Evolutionary conservation across 2,329 filamentous ascomycete genomes (phyloP).

Genomic region (Alternaria sp.): DNA sequence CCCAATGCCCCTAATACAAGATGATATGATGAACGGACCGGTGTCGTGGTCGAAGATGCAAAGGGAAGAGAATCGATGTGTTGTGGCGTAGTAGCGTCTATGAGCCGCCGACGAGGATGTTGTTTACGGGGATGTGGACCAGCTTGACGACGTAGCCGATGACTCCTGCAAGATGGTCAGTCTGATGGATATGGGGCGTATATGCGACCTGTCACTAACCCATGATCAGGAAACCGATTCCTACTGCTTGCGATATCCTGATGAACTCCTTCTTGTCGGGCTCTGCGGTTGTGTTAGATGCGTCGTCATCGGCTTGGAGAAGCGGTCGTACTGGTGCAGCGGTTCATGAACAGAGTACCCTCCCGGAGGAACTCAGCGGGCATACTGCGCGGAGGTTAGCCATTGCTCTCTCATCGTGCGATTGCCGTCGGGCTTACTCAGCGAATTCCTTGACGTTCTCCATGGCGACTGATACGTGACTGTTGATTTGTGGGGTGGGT

Average conservation of each 20-base stretch:
- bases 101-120: conserved; percentile 57
- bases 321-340: conserved; percentile 52
- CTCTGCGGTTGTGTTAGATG: conserved; percentile 49
- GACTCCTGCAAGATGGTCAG: conserved; percentile 38
- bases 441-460: conserved; percentile 74
- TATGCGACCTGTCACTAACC: conserved; percentile 26
- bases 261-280: conserved; percentile 49
- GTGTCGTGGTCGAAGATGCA: conserved; percentile 12
- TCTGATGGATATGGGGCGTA: neutral
- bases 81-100: conserved; percentile 24
- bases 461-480: conserved; percentile 56
- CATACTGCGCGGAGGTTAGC: conserved; percentile 40
- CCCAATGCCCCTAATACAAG: conserved; percentile 17
- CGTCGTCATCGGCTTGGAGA: neutral
- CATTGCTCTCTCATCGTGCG: neutral
- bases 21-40: conserved; percentile 23
- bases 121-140: conserved; percentile 61
- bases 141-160: conserved; percentile 62
- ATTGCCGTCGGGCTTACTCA: conserved; percentile 52
- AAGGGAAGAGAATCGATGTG: conserved; percentile 18
- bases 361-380: conserved; percentile 54
- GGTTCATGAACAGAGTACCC: conserved; percentile 57
- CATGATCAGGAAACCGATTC: conserved; percentile 61
- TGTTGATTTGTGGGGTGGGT: conserved; percentile 1
- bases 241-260: conserved; percentile 59